A percentile compares a stretch with the other conserved stretches of the same genome.
Conservation (phyloP, 306 rosid species). For the Malus sieversii region DNA sequence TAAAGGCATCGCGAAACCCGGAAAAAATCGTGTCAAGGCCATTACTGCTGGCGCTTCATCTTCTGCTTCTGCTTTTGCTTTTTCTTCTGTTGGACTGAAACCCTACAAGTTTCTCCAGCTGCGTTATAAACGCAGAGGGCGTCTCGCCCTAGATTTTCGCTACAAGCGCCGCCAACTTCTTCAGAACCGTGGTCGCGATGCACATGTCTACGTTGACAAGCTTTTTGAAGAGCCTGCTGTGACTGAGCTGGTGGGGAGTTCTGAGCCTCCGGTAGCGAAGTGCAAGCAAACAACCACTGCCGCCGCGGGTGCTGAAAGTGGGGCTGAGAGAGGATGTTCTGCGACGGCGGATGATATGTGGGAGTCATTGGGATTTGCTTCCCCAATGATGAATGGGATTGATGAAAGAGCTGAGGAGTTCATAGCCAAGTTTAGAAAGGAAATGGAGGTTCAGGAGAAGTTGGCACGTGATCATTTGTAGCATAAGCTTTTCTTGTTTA, state of each 20-base stretch:
- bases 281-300: background rate
- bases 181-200: background rate
- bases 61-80: background rate
- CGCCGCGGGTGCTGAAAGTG: background rate
- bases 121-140: constrained; percentile 20
- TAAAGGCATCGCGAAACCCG: constrained; percentile 41
- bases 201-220: constrained; percentile 52
- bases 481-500: background rate
- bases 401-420: constrained; percentile 69
- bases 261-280: constrained; percentile 9
- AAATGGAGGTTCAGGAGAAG: constrained; percentile 50
- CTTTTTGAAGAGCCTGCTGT: constrained; percentile 46
- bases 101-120: constrained; percentile 14
- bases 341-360: constrained; percentile 43
- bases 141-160: background rate
- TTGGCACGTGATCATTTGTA: constrained; percentile 21
- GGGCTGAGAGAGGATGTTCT: background rate
- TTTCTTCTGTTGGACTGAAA: background rate
- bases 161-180: background rate
- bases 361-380: constrained; percentile 59
- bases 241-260: constrained; percentile 5
- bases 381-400: constrained; percentile 55
- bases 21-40: constrained; percentile 17
- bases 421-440: constrained; percentile 42
- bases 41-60: background rate